phyloP scores from a whole-genome alignment of 768 basidiomycete genomes.

The Boletus sp. region DNA sequence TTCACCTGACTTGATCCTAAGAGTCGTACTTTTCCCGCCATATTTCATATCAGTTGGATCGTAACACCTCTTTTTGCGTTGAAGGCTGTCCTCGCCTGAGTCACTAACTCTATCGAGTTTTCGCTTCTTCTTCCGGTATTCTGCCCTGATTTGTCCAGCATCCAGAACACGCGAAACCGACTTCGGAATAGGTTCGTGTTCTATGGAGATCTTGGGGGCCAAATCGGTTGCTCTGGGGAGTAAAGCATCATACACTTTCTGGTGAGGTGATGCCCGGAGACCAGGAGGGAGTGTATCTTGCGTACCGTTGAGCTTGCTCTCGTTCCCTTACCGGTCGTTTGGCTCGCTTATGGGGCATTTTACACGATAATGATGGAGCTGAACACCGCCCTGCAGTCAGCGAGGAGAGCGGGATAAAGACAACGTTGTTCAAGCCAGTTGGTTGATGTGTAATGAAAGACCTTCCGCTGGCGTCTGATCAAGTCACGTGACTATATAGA shows the following conservation, averaged over 20 bases:
- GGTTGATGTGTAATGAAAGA: neutral
- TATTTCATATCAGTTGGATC: constrained; percentile 18
- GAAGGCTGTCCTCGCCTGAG: constrained; percentile 25
- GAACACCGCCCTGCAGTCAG: neutral
- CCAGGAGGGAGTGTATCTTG: neutral
- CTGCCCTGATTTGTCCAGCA: constrained; percentile 54
- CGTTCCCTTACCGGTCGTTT: constrained; percentile 49
- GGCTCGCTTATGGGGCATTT: constrained; percentile 67
- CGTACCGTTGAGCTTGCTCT: constrained; percentile 42
- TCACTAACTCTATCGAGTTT: constrained; percentile 24
- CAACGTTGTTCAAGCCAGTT: constrained; percentile 12
- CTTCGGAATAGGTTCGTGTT: constrained; percentile 68
- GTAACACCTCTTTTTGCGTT: constrained; percentile 29
- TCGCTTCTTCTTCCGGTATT: constrained; percentile 50
- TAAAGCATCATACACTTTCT: neutral
- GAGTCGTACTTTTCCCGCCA: constrained; percentile 19
- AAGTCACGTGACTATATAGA: constrained; percentile 16
- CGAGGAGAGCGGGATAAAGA: constrained; percentile 1
- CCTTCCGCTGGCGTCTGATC: neutral
- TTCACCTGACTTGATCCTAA: constrained; percentile 63
- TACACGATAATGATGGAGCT: constrained; percentile 24
- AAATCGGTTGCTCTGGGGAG: constrained; percentile 46
- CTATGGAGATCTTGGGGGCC: constrained; percentile 41
- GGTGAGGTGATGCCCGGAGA: neutral
- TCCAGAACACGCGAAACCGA: constrained; percentile 62